Evolutionary conservation across 345 rosid genomes (phyloP), one percentile per base, ranked within the genome.

Genomic region (Moricandia arvensis): DNA sequence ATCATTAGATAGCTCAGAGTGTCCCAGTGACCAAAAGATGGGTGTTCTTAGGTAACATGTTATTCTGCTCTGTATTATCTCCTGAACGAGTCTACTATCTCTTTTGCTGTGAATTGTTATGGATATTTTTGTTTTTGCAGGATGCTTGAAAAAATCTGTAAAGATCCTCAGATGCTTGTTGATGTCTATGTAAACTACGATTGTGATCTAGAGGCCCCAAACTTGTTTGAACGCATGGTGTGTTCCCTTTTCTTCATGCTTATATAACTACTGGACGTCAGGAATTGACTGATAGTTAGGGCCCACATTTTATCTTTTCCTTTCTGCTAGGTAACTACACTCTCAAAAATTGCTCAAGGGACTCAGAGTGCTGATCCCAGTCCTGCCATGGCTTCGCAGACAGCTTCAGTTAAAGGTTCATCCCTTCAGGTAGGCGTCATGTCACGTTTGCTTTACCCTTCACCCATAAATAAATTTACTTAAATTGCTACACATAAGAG

Each of bases 171-270:
- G 78, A 88, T 89, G 94, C 99, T 95, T 81, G 93, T 95, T 79
- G 99, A 95, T 81, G 86, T 95, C 62, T 95, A 84, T 85, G 98
- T 92, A 81, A 95, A 92, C 77, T 95, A 95, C 80, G 99, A 95
- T 67, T 92, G 99, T 79, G 99, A 92, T 92, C 92, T 89, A 68
- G 97, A 92, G 85, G 94, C 99, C 61, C 96, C 99, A 0, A 95
- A 92, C 86, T 86, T 95, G 85, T 95, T 95, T 87, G 97, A 95
- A 83, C 97, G 99, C 86, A 84, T 89, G 97, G 99, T 95, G 78
- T 31, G 63, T 33, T 66, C 68, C 65, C 47, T 30, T 55, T 35
- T 75, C 53, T 69, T 72, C 54, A 53, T 57, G 26, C 60, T 59
- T 67, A 68, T 72, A 34, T 69, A 16, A 11, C 9, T 41, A 45